phyloP scores from a whole-genome alignment of 768 basidiomycete species.

The Hysterangium stoloniferum region DNA sequence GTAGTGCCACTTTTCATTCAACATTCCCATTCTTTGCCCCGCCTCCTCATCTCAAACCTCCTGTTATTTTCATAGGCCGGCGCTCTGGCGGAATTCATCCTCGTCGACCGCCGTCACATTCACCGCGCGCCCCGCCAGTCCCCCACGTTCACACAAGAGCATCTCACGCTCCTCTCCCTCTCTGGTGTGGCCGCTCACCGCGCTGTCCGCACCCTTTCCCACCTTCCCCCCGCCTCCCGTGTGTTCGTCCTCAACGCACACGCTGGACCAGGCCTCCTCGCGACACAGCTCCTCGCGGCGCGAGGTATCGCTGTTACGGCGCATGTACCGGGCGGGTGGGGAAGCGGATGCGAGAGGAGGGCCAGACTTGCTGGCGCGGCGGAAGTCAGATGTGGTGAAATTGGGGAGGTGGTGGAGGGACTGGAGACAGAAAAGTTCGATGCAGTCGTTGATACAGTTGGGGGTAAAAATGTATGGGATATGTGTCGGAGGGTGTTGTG shows the following conservation, averaged over 20 bases:
- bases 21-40: slow-evolving; percentile 12
- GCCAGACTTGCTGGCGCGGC: slow-evolving; percentile 41
- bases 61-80: slow-evolving; percentile 48
- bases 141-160: slow-evolving; percentile 43
- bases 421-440: slow-evolving; percentile 44
- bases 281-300: slow-evolving; percentile 65
- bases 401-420: slow-evolving; percentile 10
- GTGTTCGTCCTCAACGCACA: slow-evolving; percentile 68
- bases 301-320: slow-evolving; percentile 71
- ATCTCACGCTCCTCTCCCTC: slow-evolving; percentile 74
- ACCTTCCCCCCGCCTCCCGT: slow-evolving; percentile 26
- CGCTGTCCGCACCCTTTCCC: slow-evolving; percentile 60
- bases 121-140: slow-evolving; percentile 50
- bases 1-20: too few relatives aligned
- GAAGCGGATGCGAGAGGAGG: slow-evolving; percentile 43
- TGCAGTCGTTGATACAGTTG: slow-evolving; percentile 75
- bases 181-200: slow-evolving; percentile 78
- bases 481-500: slow-evolving; percentile 55
- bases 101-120: slow-evolving; percentile 71
- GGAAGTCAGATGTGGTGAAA: slow-evolving; percentile 17
- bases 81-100: slow-evolving; percentile 82
- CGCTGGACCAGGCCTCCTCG: slow-evolving; percentile 68
- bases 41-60: slow-evolving; percentile 12
- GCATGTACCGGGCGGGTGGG: slow-evolving; percentile 46
- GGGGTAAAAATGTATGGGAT: slow-evolving; percentile 75